Evolutionary conservation across 2,329 filamentous ascomycete genomes (phyloP).

Genomic region (Diaporthe velutina): DNA sequence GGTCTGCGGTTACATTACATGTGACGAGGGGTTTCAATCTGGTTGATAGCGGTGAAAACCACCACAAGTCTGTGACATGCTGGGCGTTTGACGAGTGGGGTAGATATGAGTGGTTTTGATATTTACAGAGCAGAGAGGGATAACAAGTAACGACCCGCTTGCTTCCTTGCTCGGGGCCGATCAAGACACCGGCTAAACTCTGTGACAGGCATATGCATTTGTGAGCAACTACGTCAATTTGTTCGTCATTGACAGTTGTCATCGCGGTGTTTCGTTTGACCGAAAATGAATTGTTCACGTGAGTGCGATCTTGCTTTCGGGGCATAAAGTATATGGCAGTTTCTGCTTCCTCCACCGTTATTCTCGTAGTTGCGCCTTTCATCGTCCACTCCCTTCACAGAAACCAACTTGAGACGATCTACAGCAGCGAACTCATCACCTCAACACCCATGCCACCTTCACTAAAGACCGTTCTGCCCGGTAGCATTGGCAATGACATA

Average conservation of each 20-base stretch:
- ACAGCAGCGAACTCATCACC: background rate
- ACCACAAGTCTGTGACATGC: background rate
- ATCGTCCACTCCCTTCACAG: background rate
- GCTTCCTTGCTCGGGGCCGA: background rate
- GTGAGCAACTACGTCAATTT: background rate
- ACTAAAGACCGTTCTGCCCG: background rate
- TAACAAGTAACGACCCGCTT: background rate
- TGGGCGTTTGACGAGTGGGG: background rate
- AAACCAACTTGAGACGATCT: background rate
- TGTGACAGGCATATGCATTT: background rate
- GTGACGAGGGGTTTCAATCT: background rate
- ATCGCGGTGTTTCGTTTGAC: background rate
- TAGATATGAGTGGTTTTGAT: background rate
- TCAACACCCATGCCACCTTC: conserved; percentile 2
- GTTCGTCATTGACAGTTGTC: background rate
- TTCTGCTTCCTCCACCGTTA: background rate
- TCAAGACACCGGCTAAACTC: background rate
- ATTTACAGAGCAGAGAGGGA: background rate
- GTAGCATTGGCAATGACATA: background rate
- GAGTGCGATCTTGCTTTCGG: background rate
- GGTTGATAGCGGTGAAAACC: background rate
- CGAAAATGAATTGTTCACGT: too few species aligned
- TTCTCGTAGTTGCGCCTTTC: background rate
- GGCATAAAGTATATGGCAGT: background rate
- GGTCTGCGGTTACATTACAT: background rate